Evolutionary conservation across 75 land plant species (phyloP), one percentile per base, ranked within the genome.

Genomic region (Picea glauca): DNA sequence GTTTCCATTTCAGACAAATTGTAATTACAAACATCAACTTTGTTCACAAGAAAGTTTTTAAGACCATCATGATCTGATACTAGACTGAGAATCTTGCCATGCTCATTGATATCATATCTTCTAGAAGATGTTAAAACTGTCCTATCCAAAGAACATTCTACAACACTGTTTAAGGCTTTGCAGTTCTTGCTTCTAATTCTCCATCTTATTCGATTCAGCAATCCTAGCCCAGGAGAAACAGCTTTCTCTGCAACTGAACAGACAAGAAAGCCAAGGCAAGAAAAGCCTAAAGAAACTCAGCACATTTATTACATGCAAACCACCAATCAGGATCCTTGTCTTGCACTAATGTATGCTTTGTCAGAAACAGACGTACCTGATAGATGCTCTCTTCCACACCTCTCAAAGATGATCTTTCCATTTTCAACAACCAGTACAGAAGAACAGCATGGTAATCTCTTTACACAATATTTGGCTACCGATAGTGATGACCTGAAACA

Each of bases 391-490:
- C 13, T 14, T 74, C 58, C 75, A 74, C 13, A 77, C 74, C 84
- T 93, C 72, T 89, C 81, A 79, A 88, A 89, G 8, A 90, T 61
- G 38, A 90, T 76, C 84, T 89, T 88, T 30, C 99, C 94, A 72
- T 92, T 88, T 74, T 87, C 76, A 35, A 96, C 88, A 46, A 93
- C 92, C 12, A 92, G 72, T n/a, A 96, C 89, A 46, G 80, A 78
- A 70, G 87, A 90, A 32, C 78, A 84, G 14, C 65, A 84, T 12
- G 98, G 85, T 43, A 96, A 83, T 66, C 88, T 89, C 79, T 77
- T 92, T n/a, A 85, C 67, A 33, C 94, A 92, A 79, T 91, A 92
- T 67, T 88, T 93, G 26, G 94, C 96, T 4, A 91, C 64, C 13
- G 93, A 81, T 21, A 82, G 58, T 32, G 85, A 80, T 65, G 84